Evolutionary conservation across 1,284 basidiomycete species (phyloP), one percentile per base, ranked within the genome.

Genomic region (Rhodotorula sp.): DNA sequence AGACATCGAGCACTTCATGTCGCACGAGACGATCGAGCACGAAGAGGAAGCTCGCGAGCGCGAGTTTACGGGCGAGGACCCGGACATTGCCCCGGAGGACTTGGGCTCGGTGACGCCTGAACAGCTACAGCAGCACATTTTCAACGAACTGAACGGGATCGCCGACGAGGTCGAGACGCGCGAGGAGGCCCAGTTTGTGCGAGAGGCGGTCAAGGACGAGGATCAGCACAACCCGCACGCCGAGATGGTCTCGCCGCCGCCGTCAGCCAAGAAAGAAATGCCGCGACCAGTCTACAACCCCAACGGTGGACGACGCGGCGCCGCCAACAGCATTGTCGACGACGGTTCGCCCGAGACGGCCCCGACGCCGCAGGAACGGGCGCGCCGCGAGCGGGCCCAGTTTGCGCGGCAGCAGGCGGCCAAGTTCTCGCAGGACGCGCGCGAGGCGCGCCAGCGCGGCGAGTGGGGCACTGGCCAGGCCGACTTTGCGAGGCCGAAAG

Each of bases 11-110:
- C 92, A 94, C 79, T 97, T 95, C 79, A 84, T 88, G 68, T 88
- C 92, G 73, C 97, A 99, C 82, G 91, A 91, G 71, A 79, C 83
- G 23, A 97, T 99, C 76, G 97, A 99, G 80, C 85, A 81, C 18
- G 84, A 90, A 78, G 97, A 99, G 82, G 91, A 91, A 52, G 87
- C 90, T 68, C 71, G 59, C 50, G 69, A 67, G 21, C 71, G 70
- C 47, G 67, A 69, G 62, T 74, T 76, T 65, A 71, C 88, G 87
- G 77, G 86, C 48, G 70, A 71, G 70, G 79, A 70, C 48, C 64
- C 66, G 54, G 66, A 70, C 56, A 59, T 70, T 8, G 66, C 68
- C 21, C 62, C 62, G 2, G n/a, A 16, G 16, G 50, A 60, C 10
- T 48, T 60, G 34, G 57, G 55, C 47, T 34, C 49, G 18, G n/a